Evolutionary conservation across 108 stramenopile species (phyloP).

Genomic region (Discostella pseudostelligera): DNA sequence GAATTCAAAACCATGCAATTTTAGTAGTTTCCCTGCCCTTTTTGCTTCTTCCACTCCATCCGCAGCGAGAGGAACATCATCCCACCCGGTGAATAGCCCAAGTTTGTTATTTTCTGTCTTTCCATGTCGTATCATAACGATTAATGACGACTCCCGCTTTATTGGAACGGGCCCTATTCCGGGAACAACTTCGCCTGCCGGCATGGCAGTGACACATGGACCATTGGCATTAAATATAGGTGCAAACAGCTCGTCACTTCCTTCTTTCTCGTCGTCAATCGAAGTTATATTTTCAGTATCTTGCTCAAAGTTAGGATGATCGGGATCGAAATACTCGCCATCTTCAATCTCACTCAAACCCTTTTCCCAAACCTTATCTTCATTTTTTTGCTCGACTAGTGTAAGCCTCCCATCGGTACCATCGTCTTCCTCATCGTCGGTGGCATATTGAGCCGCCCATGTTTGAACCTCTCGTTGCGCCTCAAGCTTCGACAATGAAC

Average conservation of each 20-base stretch:
- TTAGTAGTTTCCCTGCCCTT: constrained; percentile 75
- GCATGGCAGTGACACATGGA: constrained; percentile 59
- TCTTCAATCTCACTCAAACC: constrained; percentile 52
- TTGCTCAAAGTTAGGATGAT: constrained; percentile 43
- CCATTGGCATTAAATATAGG: constrained; percentile 25
- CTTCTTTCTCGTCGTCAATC: constrained; percentile 9
- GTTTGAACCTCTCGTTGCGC: constrained; percentile 67
- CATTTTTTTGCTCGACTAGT: constrained; percentile 47
- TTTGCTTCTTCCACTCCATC: constrained; percentile 91
- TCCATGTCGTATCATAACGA: constrained; percentile 93
- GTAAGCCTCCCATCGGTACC: constrained; percentile 73
- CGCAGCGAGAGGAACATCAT: constrained; percentile 80
- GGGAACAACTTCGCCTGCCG: constrained; percentile 37
- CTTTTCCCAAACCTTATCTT: no score
- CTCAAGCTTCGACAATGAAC: constrained; percentile 70
- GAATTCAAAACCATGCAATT: constrained; percentile 89
- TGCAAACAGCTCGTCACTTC: constrained; percentile 13
- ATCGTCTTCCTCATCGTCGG: constrained; percentile 65
- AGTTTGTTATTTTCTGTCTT: constrained; percentile 93
- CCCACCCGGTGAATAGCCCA: constrained; percentile 91
- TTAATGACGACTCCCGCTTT: constrained; percentile 55
- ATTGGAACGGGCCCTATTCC: constrained; percentile 39
- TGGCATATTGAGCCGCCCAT: constrained; percentile 79
- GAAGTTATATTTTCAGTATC: no score
- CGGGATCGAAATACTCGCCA: constrained; percentile 69